These are phyloP conservation scores for Termitomyces sp. DNA, from an alignment of 768 basidiomycete species.

Conservation along the genomic window DNA sequence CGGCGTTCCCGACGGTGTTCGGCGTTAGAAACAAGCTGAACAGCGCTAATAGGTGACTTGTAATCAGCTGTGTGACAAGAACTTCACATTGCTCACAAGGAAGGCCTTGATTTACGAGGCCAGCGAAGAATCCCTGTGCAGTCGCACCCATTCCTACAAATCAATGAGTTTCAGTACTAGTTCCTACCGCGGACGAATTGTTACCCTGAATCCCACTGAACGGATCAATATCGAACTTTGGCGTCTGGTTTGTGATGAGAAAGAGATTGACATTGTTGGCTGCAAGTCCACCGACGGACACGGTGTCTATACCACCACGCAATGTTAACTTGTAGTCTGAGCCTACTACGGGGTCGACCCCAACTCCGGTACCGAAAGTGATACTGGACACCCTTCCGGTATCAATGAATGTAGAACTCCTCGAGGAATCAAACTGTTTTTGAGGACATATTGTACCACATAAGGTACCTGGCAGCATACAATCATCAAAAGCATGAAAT, in stretches of 20 bases:
- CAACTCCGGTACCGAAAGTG: conserved; percentile 49
- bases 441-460: conserved; percentile 41
- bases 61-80: conserved; percentile 12
- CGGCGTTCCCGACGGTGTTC: conserved; percentile 39
- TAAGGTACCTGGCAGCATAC: conserved; percentile 30
- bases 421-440: conserved; percentile 39
- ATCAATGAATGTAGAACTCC: conserved; percentile 48
- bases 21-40: conserved; percentile 50
- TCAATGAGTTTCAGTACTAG: background rate
- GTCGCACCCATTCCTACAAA: conserved; percentile 41
- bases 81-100: conserved; percentile 30
- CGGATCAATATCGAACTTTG: conserved; percentile 45
- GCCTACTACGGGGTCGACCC: conserved; percentile 48
- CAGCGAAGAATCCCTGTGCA: conserved; percentile 45
- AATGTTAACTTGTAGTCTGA: conserved; percentile 42
- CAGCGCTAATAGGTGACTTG: conserved; percentile 26
- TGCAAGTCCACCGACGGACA: conserved; percentile 40
- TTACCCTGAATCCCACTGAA: conserved; percentile 52
- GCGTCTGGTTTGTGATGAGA: conserved; percentile 49
- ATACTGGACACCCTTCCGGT: conserved; percentile 35
- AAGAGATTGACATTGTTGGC: conserved; percentile 34
- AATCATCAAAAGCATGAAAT: background rate
- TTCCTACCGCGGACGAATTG: background rate
- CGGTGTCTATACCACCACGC: conserved; percentile 41
- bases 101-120: conserved; percentile 40